These are phyloP conservation scores for Curvularia verruculosa DNA, from an alignment of 2,329 filamentous ascomycete species.

Conservation along the genomic window DNA sequence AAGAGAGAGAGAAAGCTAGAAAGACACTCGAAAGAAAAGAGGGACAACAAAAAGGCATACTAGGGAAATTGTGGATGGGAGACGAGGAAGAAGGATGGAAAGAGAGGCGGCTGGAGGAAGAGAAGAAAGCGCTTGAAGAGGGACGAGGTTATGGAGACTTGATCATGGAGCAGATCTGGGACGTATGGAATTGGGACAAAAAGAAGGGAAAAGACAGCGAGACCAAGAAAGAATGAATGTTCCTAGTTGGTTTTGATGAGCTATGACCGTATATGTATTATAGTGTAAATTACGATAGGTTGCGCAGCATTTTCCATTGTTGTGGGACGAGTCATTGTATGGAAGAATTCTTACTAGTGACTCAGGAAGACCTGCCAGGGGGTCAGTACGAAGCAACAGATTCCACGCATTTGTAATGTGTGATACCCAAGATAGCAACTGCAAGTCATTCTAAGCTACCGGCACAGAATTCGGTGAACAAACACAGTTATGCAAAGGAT, in stretches of 20 bases:
- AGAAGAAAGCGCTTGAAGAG: conserved; percentile 49
- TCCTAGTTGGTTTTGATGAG: neutral
- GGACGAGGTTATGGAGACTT: conserved; percentile 52
- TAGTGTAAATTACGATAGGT: conserved; percentile 8
- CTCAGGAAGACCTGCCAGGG: neutral
- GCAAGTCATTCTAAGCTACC: neutral
- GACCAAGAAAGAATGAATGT: conserved; percentile 31
- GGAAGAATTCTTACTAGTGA: neutral
- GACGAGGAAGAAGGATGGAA: conserved; percentile 55
- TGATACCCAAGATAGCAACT: neutral
- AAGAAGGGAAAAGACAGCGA: conserved; percentile 32
- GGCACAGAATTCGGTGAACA: neutral
- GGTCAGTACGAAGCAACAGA: neutral
- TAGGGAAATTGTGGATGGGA: conserved; percentile 49
- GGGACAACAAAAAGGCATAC: conserved; percentile 32
- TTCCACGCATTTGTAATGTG: neutral
- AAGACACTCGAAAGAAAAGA: conserved; percentile 36
- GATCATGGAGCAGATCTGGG: conserved; percentile 56
- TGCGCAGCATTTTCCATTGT: neutral
- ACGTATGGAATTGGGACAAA: conserved; percentile 55
- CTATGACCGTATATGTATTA: neutral
- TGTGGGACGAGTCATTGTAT: neutral
- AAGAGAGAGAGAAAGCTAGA: conserved; percentile 45
- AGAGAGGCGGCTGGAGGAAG: conserved; percentile 52
- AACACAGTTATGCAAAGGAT: neutral